Evolutionary conservation across 768 basidiomycete genomes (phyloP), one percentile per base, ranked within the genome.

Genomic region (Polyporus arcularius): DNA sequence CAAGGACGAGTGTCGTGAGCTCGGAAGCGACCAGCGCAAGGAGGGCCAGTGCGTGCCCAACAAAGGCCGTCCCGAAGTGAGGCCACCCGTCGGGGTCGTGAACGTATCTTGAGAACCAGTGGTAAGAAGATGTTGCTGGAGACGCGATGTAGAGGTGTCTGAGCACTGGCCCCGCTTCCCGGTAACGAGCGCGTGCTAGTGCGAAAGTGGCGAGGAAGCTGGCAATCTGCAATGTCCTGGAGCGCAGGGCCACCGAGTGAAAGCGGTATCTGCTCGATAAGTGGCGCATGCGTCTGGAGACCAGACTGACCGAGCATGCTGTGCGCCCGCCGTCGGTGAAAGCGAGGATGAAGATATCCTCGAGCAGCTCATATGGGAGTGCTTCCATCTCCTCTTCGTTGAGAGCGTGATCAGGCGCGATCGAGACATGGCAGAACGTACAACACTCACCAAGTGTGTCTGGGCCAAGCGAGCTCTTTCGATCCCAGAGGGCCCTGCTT

Each of bases 301-400:
- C 46, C 12, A 56, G 42, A 14, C 50, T 18, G 43, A 61, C 50
- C 10, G 60, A 45, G 43, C 60, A 51, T 14, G 50, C 60, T 4
- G 60, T 61, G 35, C 12, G 35, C 3, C 60, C 60, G 45, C 60
- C 55, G 18, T 61, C 60, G 2, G 55, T 57, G 43, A 55, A 61
- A 15, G 55, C 55, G 6, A 53, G 26, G 10, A 26, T 18, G 50
- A 46, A 45, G 50, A 61, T 61, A 0, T 31, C 41, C 28, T 48
- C 50, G 7, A 56, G 50, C 4, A 61, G 14, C 18, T 61, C 60
- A 21, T 26, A 15, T 1, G 60, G 43, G 3, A 61, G 43, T 0
- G 4, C 18, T 0, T 57, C 28, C 43, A 61, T 53, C 38, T 9
- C 15, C 31, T 12, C 5, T 6, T 3, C 15, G 18, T 28, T 4